phyloP scores from a whole-genome alignment of 1,284 basidiomycete genomes.

The Rhodotorula glutinis region DNA sequence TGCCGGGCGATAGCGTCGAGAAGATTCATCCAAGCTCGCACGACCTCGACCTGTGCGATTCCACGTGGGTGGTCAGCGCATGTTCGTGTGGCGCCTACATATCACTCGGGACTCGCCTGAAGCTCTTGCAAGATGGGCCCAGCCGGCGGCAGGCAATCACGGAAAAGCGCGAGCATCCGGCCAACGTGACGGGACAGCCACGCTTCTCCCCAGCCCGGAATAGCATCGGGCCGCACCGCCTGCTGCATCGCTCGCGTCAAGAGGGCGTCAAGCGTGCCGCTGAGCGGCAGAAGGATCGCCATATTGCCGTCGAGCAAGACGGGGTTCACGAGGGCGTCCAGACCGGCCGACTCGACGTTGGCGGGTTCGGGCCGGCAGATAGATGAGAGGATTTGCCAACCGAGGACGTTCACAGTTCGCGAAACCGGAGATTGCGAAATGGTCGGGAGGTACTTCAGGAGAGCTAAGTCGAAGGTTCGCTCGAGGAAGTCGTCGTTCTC shows the following conservation, averaged over 20 bases:
- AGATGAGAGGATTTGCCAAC: conserved; percentile 16
- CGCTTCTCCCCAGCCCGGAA: conserved; percentile 18
- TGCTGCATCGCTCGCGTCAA: conserved; percentile 6
- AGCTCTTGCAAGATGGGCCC: not conserved
- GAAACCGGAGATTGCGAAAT: conserved; percentile 4
- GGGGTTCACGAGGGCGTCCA: conserved; percentile 31
- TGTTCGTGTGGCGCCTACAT: too few species aligned
- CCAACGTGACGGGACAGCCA: conserved; percentile 19
- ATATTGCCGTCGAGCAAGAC: conserved; percentile 17
- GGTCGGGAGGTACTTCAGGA: conserved; percentile 3
- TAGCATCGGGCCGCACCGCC: not conserved
- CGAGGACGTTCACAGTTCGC: conserved; percentile 1
- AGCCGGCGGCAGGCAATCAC: conserved; percentile 2
- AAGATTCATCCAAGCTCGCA: conserved; percentile 9
- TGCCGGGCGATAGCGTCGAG: conserved; percentile 2
- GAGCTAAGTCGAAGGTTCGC: conserved; percentile 6
- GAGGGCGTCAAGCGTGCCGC: not conserved
- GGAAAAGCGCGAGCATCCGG: conserved; percentile 13
- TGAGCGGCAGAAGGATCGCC: not conserved
- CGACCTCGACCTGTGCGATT: not conserved
- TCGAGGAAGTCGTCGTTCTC: conserved; percentile 3
- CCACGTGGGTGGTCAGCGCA: too few species aligned
- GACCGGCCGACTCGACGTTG: not conserved
- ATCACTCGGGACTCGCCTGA: not conserved
- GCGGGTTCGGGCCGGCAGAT: conserved; percentile 13